Conservation (phyloP, 495 filamentous ascomycete species). For the Aspergillus homomorphus region DNA sequence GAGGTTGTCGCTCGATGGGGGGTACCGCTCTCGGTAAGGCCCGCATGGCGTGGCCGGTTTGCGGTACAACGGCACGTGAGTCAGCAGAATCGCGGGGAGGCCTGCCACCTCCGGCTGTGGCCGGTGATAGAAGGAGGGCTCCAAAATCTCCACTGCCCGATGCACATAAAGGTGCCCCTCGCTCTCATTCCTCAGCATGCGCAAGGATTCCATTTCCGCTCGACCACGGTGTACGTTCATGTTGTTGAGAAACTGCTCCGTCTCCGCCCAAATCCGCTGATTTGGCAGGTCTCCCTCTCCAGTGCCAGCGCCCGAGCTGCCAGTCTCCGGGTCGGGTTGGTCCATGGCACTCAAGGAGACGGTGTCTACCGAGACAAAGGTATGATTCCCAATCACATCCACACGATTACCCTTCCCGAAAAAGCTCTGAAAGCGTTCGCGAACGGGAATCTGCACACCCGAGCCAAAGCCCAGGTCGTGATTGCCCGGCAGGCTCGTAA, state of each 20-base stretch:
- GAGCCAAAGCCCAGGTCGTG: constrained; percentile 94
- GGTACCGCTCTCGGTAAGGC: constrained; percentile 78
- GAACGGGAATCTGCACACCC: constrained; percentile 73
- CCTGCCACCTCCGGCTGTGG: constrained; percentile 33
- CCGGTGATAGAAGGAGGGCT: constrained; percentile 26
- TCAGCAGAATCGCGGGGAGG: constrained; percentile 81
- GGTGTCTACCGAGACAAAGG: constrained; percentile 86
- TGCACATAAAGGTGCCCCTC: constrained; percentile 51
- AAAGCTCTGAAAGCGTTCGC: constrained; percentile 78
- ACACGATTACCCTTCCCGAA: constrained; percentile 88
- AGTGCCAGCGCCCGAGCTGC: constrained; percentile 35
- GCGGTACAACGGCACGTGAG: constrained; percentile 88
- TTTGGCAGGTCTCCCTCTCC: constrained; percentile 38
- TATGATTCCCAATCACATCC: constrained; percentile 91
- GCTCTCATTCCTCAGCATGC: constrained; percentile 37
- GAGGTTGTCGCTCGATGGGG: constrained; percentile 61
- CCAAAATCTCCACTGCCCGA: constrained; percentile 28
- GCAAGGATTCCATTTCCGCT: constrained; percentile 41
- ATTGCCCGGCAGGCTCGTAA: constrained; percentile 86
- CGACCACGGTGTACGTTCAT: constrained; percentile 47
- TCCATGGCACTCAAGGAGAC: constrained; percentile 77
- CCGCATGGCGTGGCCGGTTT: constrained; percentile 80
- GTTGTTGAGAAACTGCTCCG: constrained; percentile 69
- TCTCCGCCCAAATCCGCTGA: constrained; percentile 69
- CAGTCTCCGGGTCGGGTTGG: constrained; percentile 47